phyloP scores from a whole-genome alignment of 2,329 filamentous ascomycete genomes.

The Penicillium brevicompactum region DNA sequence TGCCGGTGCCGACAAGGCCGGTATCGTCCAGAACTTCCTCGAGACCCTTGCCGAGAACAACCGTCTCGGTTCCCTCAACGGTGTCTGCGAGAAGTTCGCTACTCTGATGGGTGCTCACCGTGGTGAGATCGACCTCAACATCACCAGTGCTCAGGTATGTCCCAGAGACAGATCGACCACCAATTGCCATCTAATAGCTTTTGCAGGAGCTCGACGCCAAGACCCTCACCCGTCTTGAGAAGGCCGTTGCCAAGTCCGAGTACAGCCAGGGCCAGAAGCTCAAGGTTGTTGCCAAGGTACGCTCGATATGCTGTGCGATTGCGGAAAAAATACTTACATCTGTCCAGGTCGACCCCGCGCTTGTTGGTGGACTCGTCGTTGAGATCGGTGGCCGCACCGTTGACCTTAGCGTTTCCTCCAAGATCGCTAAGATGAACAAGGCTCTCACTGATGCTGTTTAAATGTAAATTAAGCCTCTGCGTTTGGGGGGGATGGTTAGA shows the following conservation, averaged over 20 bases:
- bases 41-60: conserved; percentile 92
- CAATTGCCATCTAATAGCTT: background rate
- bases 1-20: conserved; percentile 69
- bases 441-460: conserved; percentile 95
- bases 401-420: conserved; percentile 91
- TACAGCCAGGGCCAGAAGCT: conserved; percentile 95
- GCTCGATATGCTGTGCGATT: conserved; percentile 20
- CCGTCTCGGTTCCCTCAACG: conserved; percentile 78
- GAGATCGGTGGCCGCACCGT: conserved; percentile 98
- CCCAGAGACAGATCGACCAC: background rate
- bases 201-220: conserved; percentile 78
- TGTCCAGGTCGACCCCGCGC: conserved; percentile 83
- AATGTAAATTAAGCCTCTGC: conserved; percentile 50
- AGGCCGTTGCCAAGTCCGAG: conserved; percentile 82
- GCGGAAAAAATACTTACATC: background rate
- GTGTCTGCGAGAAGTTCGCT: conserved; percentile 83
- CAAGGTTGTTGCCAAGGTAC: conserved; percentile 89
- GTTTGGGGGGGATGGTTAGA: conserved; percentile 25
- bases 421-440: conserved; percentile 99
- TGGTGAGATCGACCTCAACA: conserved; percentile 89
- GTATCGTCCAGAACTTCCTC: conserved; percentile 94
- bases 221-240: conserved; percentile 83
- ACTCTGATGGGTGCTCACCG: conserved; percentile 84
- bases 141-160: conserved; percentile 85
- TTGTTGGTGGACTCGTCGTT: conserved; percentile 89